These are phyloP conservation scores for Myxozyma vanderwaltii DNA, from an alignment of 805 yeast species.

Conservation along the genomic window DNA sequence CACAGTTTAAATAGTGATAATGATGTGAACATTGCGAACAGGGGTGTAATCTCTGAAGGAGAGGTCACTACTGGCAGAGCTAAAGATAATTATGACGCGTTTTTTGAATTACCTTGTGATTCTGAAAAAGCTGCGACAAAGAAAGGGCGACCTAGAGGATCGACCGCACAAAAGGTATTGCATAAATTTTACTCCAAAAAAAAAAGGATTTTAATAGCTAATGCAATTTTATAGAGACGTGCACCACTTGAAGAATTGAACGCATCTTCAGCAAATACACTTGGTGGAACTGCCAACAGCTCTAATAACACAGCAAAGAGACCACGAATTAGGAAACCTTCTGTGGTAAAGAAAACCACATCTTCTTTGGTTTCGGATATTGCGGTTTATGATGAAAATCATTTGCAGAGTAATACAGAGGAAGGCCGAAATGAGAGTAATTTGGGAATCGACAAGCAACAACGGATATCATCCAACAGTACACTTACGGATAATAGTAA, in stretches of 20 bases:
- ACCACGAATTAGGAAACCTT: neutral
- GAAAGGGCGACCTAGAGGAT: constrained; percentile 11
- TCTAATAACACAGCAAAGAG: neutral
- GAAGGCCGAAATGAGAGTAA: neutral
- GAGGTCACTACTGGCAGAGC: neutral
- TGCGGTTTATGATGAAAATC: neutral
- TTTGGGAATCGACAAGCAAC: neutral
- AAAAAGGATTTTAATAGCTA: neutral
- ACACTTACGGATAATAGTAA: neutral
- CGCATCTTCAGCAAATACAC: constrained; percentile 4
- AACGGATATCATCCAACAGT: neutral
- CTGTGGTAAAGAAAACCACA: neutral
- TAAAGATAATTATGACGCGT: constrained; percentile 21
- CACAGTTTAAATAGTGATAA: neutral
- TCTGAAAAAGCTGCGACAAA: constrained; percentile 1
- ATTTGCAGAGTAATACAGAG: neutral
- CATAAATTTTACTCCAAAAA: neutral
- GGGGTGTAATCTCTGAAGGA: too few relatives aligned
- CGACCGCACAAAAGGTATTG: constrained; percentile 10
- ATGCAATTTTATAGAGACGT: constrained; percentile 3
- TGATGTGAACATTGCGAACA: neutral
- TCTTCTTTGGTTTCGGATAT: neutral
- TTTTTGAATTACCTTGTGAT: constrained; percentile 15
- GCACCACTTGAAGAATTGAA: constrained; percentile 19
- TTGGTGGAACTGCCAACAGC: neutral